A percentile compares a stretch with the other conserved stretches of the same genome.
phyloP scores from a whole-genome alignment of 441 rosid species.

The Metrosideros polymorpha region DNA sequence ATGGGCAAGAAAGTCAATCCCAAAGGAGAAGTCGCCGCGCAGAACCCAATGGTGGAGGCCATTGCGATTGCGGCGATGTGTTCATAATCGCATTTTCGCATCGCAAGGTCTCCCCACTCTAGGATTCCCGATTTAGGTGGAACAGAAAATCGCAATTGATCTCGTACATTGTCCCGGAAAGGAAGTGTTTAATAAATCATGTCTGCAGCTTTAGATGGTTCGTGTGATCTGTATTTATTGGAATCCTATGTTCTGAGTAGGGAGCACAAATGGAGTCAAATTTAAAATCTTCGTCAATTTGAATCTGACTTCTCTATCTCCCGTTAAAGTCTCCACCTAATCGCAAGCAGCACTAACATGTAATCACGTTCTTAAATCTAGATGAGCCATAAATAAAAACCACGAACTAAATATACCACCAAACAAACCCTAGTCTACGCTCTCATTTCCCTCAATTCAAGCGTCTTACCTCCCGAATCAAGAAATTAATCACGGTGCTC shows the following conservation, averaged over 20 bases:
- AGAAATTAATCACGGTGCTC: not conserved
- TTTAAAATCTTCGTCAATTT: not conserved
- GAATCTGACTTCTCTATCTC: not conserved
- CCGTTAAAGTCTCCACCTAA: not conserved
- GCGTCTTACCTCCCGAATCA: not conserved
- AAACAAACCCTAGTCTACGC: not conserved
- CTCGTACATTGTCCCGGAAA: not conserved
- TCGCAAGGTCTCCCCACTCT: not conserved
- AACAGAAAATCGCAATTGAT: not conserved
- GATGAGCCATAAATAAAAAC: not conserved
- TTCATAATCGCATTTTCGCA: not conserved
- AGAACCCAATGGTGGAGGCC: conserved; percentile 16
- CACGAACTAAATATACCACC: not conserved
- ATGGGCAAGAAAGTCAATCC: conserved; percentile 1
- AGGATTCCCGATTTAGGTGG: not conserved
- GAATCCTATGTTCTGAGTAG: not conserved
- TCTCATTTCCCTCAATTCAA: not conserved
- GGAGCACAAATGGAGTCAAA: not conserved
- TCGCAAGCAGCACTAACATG: too few relatives aligned
- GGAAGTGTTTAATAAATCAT: not conserved
- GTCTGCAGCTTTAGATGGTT: not conserved
- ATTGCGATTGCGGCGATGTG: conserved; percentile 22
- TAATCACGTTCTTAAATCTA: not conserved
- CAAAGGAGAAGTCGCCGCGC: not conserved
- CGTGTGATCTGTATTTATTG: not conserved